Base-by-base conservation (phyloP, 2,329 filamentous ascomycete species). In the Didymella keratinophila region DNA sequence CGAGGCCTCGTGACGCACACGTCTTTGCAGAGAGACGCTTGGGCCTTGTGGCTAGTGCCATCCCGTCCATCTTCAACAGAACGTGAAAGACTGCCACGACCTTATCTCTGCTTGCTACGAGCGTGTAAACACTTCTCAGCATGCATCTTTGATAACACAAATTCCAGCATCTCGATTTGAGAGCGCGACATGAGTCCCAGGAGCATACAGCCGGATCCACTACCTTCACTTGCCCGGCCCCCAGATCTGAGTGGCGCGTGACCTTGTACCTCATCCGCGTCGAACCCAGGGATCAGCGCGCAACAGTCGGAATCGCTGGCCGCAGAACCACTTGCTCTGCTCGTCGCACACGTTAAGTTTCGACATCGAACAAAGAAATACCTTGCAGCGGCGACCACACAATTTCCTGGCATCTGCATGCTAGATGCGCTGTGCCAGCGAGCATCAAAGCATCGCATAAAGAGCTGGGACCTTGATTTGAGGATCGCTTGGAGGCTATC, bases 1-100 rank as follows among this genome's bases (percentile, higher is more conserved):
- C 9, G 34, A 37, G 23, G 11, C 48, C 41, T 44, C 46, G 67
- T 70, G 67, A 70, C 63, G 60, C 70, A 68, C 67, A 64, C 65
- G 39, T 60, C 39, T 21, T 37, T 18, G 67, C 60, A 25, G 23
- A 51, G 34, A 51, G 46, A 48, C n/a, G 39, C 43, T 49, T 48
- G 53, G 52, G 45, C 52, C 32, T 23, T 56, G 59, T 61, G 43
- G 52, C 53, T 64, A 48, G 53, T 56, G 56, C 50, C 45, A 36
- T 39, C 36, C 36, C 36, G 20, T 39, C 36, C 32, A 46, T 50
- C 45, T 54, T 54, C 45, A 56, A 54, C 52, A 58, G 44, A 54
- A 43, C 55, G 36, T 52, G 52, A 37, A 39, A 43, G 46, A 41
- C 18, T 10, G 36, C 20, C 12, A 5, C 12, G 11, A 14, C 8